A percentile compares a stretch with the other conserved stretches of the same genome.
These are phyloP conservation scores for Pyrrhoderma lamaoense DNA, from an alignment of 1,284 basidiomycete species.

Conservation along the genomic window DNA sequence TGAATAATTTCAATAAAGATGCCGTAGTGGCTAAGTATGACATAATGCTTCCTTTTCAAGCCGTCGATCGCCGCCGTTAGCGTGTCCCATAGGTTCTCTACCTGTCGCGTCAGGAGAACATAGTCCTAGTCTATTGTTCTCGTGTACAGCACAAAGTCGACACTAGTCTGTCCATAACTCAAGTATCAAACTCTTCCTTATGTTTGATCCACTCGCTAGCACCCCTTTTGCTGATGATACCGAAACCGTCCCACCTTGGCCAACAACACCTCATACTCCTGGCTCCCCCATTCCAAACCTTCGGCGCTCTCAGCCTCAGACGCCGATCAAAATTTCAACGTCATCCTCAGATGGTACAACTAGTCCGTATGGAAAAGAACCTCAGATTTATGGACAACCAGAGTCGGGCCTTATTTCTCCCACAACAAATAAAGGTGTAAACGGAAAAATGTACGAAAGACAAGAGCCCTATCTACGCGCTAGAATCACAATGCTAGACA, in stretches of 20 bases:
- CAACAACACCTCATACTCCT: slow-evolving; percentile 34
- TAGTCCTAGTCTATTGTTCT: too few relatives aligned
- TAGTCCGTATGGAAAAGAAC: slow-evolving; percentile 65
- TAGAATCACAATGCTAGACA: slow-evolving; percentile 81
- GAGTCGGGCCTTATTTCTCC: slow-evolving; percentile 76
- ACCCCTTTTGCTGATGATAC: slow-evolving; percentile 22
- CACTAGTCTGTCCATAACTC: too few relatives aligned
- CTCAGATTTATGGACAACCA: slow-evolving; percentile 77
- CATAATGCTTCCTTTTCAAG: too few relatives aligned
- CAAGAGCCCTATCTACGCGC: slow-evolving; percentile 78
- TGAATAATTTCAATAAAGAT: too few relatives aligned
- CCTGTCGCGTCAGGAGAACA: too few relatives aligned
- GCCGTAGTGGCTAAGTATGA: too few relatives aligned
- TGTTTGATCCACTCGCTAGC: slow-evolving; percentile 36
- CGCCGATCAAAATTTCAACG: slow-evolving; percentile 26
- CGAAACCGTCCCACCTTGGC: slow-evolving; percentile 35
- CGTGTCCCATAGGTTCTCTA: too few relatives aligned
- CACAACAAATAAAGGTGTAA: slow-evolving; percentile 49
- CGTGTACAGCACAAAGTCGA: too few relatives aligned
- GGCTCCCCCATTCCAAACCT: slow-evolving; percentile 35
- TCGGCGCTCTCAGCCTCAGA: slow-evolving; percentile 36
- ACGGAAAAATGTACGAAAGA: slow-evolving; percentile 65
- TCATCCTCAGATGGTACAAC: slow-evolving; percentile 28
- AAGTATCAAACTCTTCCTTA: slow-evolving; percentile 19
- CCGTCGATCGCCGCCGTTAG: not conserved